phyloP scores from a whole-genome alignment of 2,329 filamentous ascomycete species.

The Sphaerulina musiva region DNA sequence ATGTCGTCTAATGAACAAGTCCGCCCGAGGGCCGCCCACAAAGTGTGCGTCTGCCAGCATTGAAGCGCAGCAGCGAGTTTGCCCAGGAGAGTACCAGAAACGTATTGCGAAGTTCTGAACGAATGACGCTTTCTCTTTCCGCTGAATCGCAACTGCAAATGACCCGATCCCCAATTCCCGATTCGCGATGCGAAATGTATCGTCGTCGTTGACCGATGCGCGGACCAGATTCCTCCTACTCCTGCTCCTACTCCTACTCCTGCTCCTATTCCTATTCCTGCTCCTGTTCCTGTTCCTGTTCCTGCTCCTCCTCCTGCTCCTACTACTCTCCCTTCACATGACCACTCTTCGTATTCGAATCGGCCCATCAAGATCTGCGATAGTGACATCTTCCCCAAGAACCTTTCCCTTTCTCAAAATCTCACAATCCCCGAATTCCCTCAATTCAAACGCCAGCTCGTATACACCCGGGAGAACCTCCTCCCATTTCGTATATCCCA shows the following conservation, averaged over 20 bases:
- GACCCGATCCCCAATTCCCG: too few relatives aligned
- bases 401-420: constrained; percentile 44
- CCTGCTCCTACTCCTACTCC: neutral
- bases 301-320: neutral
- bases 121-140: too few relatives aligned
- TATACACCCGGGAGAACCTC: constrained; percentile 44
- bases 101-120: too few relatives aligned
- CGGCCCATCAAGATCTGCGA: constrained; percentile 41
- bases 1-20: too few relatives aligned
- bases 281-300: neutral
- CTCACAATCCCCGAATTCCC: constrained; percentile 42
- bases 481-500: constrained; percentile 39
- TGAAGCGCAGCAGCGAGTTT: too few relatives aligned
- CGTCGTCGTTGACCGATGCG: too few relatives aligned
- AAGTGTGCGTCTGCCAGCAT: too few relatives aligned
- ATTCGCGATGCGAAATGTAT: too few relatives aligned
- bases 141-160: too few relatives aligned
- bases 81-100: too few relatives aligned
- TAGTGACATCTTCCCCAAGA: constrained; percentile 30
- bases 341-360: constrained; percentile 36
- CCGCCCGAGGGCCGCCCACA: too few relatives aligned
- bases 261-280: neutral
- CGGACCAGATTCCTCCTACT: too few relatives aligned
- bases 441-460: constrained; percentile 40
- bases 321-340: constrained; percentile 5